Conservation (phyloP, 2,329 filamentous ascomycete genomes). For the Plectosphaerella sp. region DNA sequence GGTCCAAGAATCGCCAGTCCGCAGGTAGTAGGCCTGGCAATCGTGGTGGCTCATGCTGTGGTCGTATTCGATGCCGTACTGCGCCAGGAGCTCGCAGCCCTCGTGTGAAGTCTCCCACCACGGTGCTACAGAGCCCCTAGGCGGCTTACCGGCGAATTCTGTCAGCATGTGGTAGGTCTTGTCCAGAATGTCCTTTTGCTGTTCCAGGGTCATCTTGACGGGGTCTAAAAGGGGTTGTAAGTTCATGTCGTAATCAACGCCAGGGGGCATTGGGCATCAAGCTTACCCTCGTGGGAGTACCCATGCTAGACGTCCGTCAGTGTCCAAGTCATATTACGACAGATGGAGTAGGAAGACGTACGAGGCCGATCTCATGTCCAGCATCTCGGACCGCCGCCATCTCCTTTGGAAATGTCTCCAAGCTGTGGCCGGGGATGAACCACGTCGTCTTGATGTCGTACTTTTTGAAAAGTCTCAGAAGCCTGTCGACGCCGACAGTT, state of each 20-base stretch:
- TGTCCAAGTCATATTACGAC: neutral
- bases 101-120: slow-evolving; percentile 71
- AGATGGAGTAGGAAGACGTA: neutral
- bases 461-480: slow-evolving; percentile 68
- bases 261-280: neutral
- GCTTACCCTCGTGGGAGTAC: slow-evolving; percentile 58
- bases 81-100: slow-evolving; percentile 59
- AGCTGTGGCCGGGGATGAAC: slow-evolving; percentile 45
- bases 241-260: neutral
- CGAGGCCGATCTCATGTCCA: slow-evolving; percentile 44
- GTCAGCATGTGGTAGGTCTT: slow-evolving; percentile 70
- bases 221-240: slow-evolving; percentile 43
- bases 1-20: slow-evolving; percentile 61
- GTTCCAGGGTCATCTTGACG: slow-evolving; percentile 65
- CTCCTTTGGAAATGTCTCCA: slow-evolving; percentile 45
- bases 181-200: slow-evolving; percentile 70
- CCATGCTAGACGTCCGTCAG: slow-evolving; percentile 43
- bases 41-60: slow-evolving; percentile 64
- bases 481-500: slow-evolving; percentile 58
- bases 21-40: slow-evolving; percentile 58
- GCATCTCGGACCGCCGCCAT: slow-evolving; percentile 38
- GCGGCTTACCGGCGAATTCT: slow-evolving; percentile 65
- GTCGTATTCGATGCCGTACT: slow-evolving; percentile 67
- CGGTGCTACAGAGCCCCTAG: slow-evolving; percentile 67
- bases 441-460: slow-evolving; percentile 64